A percentile compares a stretch with the other conserved stretches of the same genome.
Conservation (phyloP, 2,329 filamentous ascomycete species). For the Xylaria sp. region DNA sequence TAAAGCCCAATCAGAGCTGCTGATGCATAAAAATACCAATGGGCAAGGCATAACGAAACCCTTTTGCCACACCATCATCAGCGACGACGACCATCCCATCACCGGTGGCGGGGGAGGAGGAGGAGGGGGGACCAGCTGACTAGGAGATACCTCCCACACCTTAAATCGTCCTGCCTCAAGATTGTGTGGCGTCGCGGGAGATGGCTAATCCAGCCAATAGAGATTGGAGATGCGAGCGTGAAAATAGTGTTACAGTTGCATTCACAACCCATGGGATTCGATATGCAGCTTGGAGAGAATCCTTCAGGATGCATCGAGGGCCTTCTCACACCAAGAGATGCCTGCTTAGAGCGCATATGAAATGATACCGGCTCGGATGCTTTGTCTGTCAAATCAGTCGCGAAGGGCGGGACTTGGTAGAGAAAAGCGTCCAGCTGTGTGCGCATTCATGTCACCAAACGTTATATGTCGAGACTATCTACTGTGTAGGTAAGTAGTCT, state of each 20-base stretch:
- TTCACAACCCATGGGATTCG: slow-evolving; percentile 23
- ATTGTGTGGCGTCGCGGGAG: slow-evolving; percentile 21
- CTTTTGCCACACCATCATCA: slow-evolving; percentile 13
- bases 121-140: slow-evolving; percentile 16
- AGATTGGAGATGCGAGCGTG: not conserved
- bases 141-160: slow-evolving; percentile 16
- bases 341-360: slow-evolving; percentile 5
- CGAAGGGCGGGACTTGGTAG: not conserved
- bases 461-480: too few relatives aligned
- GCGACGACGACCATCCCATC: not conserved
- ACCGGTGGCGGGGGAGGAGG: not conserved
- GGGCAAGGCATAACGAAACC: slow-evolving; percentile 20
- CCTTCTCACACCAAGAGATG: slow-evolving; percentile 8
- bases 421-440: not conserved
- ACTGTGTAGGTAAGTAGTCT: not conserved
- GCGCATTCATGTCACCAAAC: not conserved
- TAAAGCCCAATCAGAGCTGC: slow-evolving; percentile 16
- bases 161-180: not conserved
- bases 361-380: slow-evolving; percentile 2
- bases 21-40: slow-evolving; percentile 3
- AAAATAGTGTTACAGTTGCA: slow-evolving; percentile 14
- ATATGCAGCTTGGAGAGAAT: slow-evolving; percentile 27
- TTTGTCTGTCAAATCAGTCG: slow-evolving; percentile 15
- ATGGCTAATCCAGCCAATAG: slow-evolving; percentile 20
- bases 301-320: slow-evolving; percentile 22